Evolutionary conservation across 2,329 filamentous ascomycete genomes (phyloP), one percentile per base, ranked within the genome.

Genomic region (Triangularia verruculosa): DNA sequence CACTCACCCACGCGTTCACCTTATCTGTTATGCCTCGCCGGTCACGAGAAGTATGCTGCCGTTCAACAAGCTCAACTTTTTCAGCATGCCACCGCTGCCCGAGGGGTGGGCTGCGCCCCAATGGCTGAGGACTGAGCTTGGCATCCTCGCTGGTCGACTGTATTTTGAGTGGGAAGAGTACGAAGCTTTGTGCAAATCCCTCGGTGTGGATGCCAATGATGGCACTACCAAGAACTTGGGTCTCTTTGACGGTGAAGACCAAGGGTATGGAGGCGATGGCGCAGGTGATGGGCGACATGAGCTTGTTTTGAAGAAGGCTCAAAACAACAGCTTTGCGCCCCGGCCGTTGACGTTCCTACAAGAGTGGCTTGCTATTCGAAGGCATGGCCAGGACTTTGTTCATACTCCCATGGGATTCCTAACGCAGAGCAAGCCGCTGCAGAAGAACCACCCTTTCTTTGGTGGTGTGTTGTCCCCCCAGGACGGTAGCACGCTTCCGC

Each of bases 351-450:
- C 71, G 0, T 86, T 86, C 68, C 68, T 88, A 0, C 78, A 83
- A 22, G 84, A 88, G 54, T 88, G 85, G 85, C 73, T 88, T 0
- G 74, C 81, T 0, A 64, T 85, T 0, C 78, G 82, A 0, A 80
- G 85, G 1, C 82, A 82, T 39, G 81, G 81, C 0, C 83, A 86
- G 62, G 84, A 88, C 63, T 80, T 87, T 59, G 69, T 79, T 13
- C 82, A 87, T 25, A 88, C 84, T 0, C 86, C 85, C 0, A 86
- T 88, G 79, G 85, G 84, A 0, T 83, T 82, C 68, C 62, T 87
- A 4, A 81, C 80, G 2, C 81, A 82, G 12, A 82, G 84, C 12
- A 84, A 83, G 64, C 70, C 74, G 0, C 74, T 88, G 0, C 73
- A 73, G 0, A 70, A 72, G 4, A 75, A 76, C 12, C 84, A 87